Evolutionary conservation across 208 protist species (phyloP), one percentile per base, ranked within the genome.

Genomic region (Leishmania arabica): DNA sequence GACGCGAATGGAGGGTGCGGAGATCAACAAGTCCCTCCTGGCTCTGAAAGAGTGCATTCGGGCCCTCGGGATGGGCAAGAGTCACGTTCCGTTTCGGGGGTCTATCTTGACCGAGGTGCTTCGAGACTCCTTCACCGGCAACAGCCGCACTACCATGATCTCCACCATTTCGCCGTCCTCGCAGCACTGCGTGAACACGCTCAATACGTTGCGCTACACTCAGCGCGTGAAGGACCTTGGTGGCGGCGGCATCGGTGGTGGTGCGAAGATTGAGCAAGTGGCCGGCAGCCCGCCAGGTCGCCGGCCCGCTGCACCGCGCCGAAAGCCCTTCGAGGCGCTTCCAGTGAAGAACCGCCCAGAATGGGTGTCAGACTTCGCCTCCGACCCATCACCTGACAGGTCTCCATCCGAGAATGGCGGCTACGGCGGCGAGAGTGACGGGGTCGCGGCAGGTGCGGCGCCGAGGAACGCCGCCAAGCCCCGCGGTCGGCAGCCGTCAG

Each of bases 11-110:
- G 98, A 99, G 84, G 98, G 98, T 1, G 98, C 99, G n/a, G 98
- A 99, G 77, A 99, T 99, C 89, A 99, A 99, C 90, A 99, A 99
- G 88, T 99, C 95, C 45, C 90, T 99, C 54, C 93, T 99, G 31
- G 99, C 99, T 5, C 91, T 99, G 19, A 99, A 99, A 84, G 99
- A 99, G 85, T 99, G 99, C 89, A 99, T 99, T 73, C 92, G 99
- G 5, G 96, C 99, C 17, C 89, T 99, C 8, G 98, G 99, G 76
- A 90, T 97, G 86, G 91, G 95, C 54, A 94, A 98, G 77, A 98
- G 91, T 74, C 99, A 99, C 90, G 93, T 99, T 27, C 99, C 99
- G 3, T 99, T 99, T 88, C 93, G 99, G 56, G 97, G 98, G 21
- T 99, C 95, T 24, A 99, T 99, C 69, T 86, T 99, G 24, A 99